Percentiles rank a stretch among this genome's conserved stretches.
Conservation (phyloP, 371 early-diverging fungal species). For the Furculomyces boomerangus region DNA sequence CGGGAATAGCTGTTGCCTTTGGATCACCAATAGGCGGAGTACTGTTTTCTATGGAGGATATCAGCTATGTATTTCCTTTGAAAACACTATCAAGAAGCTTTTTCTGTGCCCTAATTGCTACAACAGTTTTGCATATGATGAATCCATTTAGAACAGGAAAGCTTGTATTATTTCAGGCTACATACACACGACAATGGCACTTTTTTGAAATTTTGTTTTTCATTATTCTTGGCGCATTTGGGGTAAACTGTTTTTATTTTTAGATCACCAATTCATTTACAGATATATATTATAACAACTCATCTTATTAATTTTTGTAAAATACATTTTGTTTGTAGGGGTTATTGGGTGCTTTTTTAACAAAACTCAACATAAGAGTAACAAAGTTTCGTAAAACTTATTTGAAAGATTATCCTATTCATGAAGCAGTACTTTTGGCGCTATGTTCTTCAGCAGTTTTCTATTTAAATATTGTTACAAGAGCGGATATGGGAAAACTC, state of each 20-base stretch:
- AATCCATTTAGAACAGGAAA: conserved; percentile 84
- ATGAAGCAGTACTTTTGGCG: conserved; percentile 56
- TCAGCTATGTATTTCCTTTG: conserved; percentile 77
- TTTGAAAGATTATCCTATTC: conserved; percentile 31
- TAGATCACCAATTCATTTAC: too few species aligned
- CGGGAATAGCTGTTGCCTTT: conserved; percentile 85
- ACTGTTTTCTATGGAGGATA: conserved; percentile 75
- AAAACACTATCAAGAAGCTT: conserved; percentile 82
- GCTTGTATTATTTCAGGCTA: conserved; percentile 78
- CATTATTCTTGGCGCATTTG: conserved; percentile 59
- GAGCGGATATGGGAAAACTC: conserved; percentile 54
- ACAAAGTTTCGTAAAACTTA: conserved; percentile 38
- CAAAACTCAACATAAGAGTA: conserved; percentile 44
- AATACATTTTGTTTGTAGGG: conserved; percentile 25
- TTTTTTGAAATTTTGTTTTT: conserved; percentile 74
- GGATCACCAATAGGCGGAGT: conserved; percentile 92
- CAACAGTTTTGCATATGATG: conserved; percentile 52
- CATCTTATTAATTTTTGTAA: neutral
- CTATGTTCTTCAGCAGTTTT: conserved; percentile 49
- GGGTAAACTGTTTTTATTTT: conserved; percentile 16
- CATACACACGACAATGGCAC: conserved; percentile 70
- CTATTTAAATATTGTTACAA: conserved; percentile 32
- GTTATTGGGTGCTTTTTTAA: conserved; percentile 64
- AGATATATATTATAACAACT: too few species aligned
- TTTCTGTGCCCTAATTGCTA: conserved; percentile 77